Base-by-base conservation (phyloP, 2,329 filamentous ascomycete genomes). In the Venturiaceae sp. region DNA sequence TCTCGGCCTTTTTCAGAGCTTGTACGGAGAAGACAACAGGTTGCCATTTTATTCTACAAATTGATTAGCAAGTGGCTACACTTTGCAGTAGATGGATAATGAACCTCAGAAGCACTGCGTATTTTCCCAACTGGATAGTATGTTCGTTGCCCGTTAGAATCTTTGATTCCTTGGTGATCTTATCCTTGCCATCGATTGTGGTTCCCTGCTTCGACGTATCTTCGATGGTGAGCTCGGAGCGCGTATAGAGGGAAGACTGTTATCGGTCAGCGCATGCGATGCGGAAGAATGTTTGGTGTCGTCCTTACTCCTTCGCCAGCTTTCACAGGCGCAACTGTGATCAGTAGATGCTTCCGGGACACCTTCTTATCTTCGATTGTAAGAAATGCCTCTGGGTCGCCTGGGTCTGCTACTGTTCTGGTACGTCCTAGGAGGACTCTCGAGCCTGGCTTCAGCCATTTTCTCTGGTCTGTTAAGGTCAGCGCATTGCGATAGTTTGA, bases 141-240 rank as follows among this genome's bases (percentile, higher is more conserved):
- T 88, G 87, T 54, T 80, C 74, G 34, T 80, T 77, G 21, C 76
- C 73, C 0, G 77, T 74, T n/a, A 92, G 70, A 9, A 77, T 74
- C 62, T 79, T 77, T 52, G 77, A 81, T 58, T 80, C 75, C 26
- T 84, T 85, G 63, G 84, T 84, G 62, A 92, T 82, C 13, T 67
- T 65, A 65, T 83, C 82, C 47, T 82, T 78, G 5, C 84, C 90
- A 68, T 96, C 87, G 58, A 97, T 76, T 3, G 79, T 76, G 0
- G 92, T 96, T 13, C 94, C 92, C 62, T 86, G 84, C 68, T 95
- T 95, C n/a, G 83, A 78, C 62, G 88, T 77, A 66, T 97, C 94
- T 63, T 85, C 85, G 58, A 97, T 77, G 3, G 80, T 87, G 58
- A 97, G 72, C 55, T 77, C 78, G 1, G 90, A 90, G 61, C 87